A percentile compares a stretch with the other conserved stretches of the same genome.
These are phyloP conservation scores for Paxillus involutus DNA, from an alignment of 768 basidiomycete species.

Conservation along the genomic window DNA sequence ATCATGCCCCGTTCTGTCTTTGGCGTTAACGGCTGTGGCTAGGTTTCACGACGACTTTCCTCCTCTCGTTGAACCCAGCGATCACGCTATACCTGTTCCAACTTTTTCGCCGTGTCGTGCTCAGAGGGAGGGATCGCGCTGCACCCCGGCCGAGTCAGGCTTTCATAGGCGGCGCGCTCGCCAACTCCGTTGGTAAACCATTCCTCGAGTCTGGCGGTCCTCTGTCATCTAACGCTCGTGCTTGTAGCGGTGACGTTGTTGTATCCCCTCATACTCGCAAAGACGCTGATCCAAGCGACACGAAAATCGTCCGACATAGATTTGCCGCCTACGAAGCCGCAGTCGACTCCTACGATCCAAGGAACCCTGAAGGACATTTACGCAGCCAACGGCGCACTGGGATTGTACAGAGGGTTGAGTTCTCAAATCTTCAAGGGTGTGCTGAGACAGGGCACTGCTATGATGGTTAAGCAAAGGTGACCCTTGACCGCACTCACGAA, in stretches of 20 bases:
- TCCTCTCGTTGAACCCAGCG: conserved; percentile 56
- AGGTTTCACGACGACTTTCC: conserved; percentile 52
- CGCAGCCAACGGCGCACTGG: conserved; percentile 28
- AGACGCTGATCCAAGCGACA: conserved; percentile 49
- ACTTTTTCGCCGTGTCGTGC: conserved; percentile 41
- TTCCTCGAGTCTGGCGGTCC: not conserved
- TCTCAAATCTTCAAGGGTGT: conserved; percentile 55
- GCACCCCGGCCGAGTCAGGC: conserved; percentile 45
- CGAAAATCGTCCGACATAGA: conserved; percentile 23
- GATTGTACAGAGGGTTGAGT: conserved; percentile 51
- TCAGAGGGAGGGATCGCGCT: conserved; percentile 19
- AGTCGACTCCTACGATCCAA: not conserved
- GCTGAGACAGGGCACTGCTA: conserved; percentile 56
- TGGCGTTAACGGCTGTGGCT: not conserved
- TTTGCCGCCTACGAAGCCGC: not conserved
- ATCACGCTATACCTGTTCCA: conserved; percentile 57
- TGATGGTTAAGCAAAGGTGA: conserved; percentile 57
- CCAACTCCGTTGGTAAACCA: conserved; percentile 46
- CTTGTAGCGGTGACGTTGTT: conserved; percentile 42
- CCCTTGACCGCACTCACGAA: not conserved
- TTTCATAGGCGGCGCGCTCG: conserved; percentile 56
- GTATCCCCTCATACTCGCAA: conserved; percentile 62
- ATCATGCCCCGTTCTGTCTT: not conserved
- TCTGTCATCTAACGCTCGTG: not conserved
- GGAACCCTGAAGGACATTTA: conserved; percentile 16